A percentile compares a stretch with the other conserved stretches of the same genome.
Evolutionary conservation across 1,139 yeast genomes (phyloP).

Genomic region (Geotrichum australiense): DNA sequence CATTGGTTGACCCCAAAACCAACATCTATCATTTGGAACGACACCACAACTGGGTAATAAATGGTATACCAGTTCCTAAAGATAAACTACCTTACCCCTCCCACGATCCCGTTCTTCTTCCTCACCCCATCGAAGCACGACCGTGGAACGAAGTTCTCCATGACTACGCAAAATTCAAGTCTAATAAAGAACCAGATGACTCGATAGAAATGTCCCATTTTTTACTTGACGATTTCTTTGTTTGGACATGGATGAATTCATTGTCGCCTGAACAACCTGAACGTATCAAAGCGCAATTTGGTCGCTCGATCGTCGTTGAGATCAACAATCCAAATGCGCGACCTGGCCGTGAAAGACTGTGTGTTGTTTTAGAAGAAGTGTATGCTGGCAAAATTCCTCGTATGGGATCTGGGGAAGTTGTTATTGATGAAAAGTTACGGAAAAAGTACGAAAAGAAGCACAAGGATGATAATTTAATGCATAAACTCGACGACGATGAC

Average conservation of each 20-base stretch:
- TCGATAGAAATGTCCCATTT: conserved; percentile 55
- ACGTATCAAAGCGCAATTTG: conserved; percentile 60
- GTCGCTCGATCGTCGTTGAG: conserved; percentile 70
- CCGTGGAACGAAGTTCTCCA: conserved; percentile 11
- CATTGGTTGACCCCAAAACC: conserved; percentile 27
- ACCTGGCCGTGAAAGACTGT: conserved; percentile 50
- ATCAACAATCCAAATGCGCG: conserved; percentile 37
- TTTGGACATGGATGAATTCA: conserved; percentile 86
- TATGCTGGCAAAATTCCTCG: background rate
- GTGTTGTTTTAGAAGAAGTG: conserved; percentile 73
- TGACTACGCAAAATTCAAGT: conserved; percentile 1
- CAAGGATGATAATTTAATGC: background rate
- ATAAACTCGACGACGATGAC: background rate
- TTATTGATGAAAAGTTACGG: background rate
- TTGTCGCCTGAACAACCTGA: conserved; percentile 69
- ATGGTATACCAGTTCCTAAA: conserved; percentile 23
- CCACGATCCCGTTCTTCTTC: conserved; percentile 12
- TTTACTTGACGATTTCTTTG: conserved; percentile 75
- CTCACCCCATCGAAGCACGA: conserved; percentile 6
- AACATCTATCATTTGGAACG: conserved; percentile 31
- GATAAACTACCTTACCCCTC: conserved; percentile 26
- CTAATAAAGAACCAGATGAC: conserved; percentile 31
- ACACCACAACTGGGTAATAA: conserved; percentile 21
- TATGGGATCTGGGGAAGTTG: background rate
- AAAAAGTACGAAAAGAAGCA: conserved; percentile 2